Conservation (phyloP, 768 basidiomycete genomes). For the Mycena pura region DNA sequence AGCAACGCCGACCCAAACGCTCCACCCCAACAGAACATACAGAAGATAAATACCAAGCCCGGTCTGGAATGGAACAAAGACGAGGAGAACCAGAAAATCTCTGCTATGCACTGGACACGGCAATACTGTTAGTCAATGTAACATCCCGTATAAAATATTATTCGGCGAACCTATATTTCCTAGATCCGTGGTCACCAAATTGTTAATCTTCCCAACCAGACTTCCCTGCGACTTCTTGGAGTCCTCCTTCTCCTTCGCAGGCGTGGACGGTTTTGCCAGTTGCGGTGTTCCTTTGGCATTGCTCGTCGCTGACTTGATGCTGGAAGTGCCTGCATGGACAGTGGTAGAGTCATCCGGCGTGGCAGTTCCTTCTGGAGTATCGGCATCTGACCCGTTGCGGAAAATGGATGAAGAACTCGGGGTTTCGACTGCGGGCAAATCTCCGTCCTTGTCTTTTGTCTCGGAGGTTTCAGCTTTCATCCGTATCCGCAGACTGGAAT, state of each 20-base stretch:
- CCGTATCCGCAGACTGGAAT: constrained; percentile 57
- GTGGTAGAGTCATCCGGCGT: constrained; percentile 3
- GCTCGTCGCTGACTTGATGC: constrained; percentile 12
- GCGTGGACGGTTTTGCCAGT: background rate
- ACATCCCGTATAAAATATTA: background rate
- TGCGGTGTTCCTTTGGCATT: too few relatives aligned
- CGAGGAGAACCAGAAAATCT: constrained; percentile 12
- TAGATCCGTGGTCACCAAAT: constrained; percentile 71
- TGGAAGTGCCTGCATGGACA: constrained; percentile 15
- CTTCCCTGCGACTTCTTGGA: constrained; percentile 39
- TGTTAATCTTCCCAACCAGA: constrained; percentile 80
- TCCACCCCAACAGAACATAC: constrained; percentile 36
- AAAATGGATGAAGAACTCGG: background rate
- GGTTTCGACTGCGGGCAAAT: background rate
- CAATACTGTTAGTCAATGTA: background rate
- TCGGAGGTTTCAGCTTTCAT: constrained; percentile 51
- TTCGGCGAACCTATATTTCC: constrained; percentile 5
- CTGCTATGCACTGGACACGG: constrained; percentile 9
- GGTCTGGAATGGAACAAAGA: constrained; percentile 32
- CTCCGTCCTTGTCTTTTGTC: background rate
- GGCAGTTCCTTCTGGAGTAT: background rate
- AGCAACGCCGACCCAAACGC: constrained; percentile 17
- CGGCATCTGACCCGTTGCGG: background rate
- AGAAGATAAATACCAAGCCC: constrained; percentile 50
- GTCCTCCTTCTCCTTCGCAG: constrained; percentile 3